These are phyloP conservation scores for Oryza nivara DNA, from an alignment of 176 grass and related monocot species.

Conservation along the genomic window DNA sequence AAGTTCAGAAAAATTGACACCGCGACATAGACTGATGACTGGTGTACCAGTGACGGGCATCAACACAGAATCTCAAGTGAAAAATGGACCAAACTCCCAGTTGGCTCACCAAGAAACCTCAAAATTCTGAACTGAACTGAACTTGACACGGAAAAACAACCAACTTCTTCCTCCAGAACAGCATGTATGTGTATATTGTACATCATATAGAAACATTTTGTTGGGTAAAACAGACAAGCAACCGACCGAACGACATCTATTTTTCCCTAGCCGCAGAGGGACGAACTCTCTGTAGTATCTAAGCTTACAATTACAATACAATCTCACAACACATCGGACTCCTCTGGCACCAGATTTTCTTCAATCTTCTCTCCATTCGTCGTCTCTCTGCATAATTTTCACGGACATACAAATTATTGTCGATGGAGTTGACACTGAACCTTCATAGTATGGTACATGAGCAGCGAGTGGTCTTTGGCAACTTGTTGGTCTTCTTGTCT, in stretches of 20 bases:
- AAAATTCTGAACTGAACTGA: constrained; percentile 26
- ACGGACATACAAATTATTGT: constrained; percentile 46
- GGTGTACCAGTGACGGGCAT: not conserved
- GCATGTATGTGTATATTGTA: constrained; percentile 45
- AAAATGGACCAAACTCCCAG: not conserved
- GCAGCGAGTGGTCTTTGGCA: constrained; percentile 67
- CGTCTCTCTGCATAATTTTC: constrained; percentile 29
- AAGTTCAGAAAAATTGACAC: not conserved
- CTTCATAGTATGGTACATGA: constrained; percentile 64
- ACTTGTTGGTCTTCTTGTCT: constrained; percentile 76
- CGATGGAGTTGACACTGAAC: not conserved
- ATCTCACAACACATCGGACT: constrained; percentile 48
- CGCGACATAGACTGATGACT: not conserved
- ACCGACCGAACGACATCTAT: constrained; percentile 23
- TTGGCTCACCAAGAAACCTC: constrained; percentile 8
- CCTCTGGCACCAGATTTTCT: not conserved
- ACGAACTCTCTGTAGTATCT: constrained; percentile 55
- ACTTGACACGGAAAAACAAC: constrained; percentile 31
- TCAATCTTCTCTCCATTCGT: constrained; percentile 21
- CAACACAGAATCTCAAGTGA: constrained; percentile 7
- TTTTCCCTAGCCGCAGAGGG: constrained; percentile 35
- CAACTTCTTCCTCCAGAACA: constrained; percentile 31
- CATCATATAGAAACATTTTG: constrained; percentile 55
- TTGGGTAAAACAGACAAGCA: constrained; percentile 46
- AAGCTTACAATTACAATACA: constrained; percentile 57